phyloP scores from a whole-genome alignment of 2,329 filamentous ascomycete species.

The Fusarium incarnatum region DNA sequence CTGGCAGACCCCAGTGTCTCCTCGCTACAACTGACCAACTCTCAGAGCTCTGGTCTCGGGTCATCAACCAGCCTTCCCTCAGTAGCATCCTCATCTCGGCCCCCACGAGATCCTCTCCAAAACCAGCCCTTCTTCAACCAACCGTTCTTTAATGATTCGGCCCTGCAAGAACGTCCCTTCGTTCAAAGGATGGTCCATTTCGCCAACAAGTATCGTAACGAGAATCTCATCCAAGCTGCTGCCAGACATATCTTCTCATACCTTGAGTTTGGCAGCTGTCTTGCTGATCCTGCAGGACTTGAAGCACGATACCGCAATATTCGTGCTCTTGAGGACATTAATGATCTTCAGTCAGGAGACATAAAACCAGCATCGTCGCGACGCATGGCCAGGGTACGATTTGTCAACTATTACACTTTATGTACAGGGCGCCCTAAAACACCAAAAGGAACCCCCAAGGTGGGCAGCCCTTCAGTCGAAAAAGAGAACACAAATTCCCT shows the following conservation, averaged over 20 bases:
- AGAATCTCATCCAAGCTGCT: constrained; percentile 76
- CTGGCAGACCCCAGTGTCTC: constrained; percentile 29
- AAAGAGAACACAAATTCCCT: constrained; percentile 3
- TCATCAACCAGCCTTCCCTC: constrained; percentile 35
- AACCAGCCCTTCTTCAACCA: constrained; percentile 82
- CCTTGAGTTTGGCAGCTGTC: constrained; percentile 82
- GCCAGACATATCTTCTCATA: constrained; percentile 82
- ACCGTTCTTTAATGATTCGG: constrained; percentile 78
- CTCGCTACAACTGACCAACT: constrained; percentile 35
- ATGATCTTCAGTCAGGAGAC: constrained; percentile 60
- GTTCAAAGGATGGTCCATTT: constrained; percentile 79
- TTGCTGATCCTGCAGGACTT: constrained; percentile 80
- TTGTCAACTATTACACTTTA: constrained; percentile 92
- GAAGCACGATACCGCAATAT: constrained; percentile 76
- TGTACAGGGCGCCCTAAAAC: constrained; percentile 77
- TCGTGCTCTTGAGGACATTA: constrained; percentile 76
- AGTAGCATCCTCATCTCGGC: constrained; percentile 33
- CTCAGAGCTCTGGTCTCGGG: constrained; percentile 31
- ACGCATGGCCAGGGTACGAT: constrained; percentile 70
- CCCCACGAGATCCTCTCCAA: constrained; percentile 68
- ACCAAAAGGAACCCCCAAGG: constrained; percentile 39
- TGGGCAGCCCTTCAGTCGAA: constrained; percentile 8
- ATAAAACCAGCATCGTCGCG: constrained; percentile 26
- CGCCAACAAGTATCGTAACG: constrained; percentile 79
- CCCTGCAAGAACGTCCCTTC: constrained; percentile 75